phyloP scores from a whole-genome alignment of 164 flowering plant species.

The Nelumbo lutea region DNA sequence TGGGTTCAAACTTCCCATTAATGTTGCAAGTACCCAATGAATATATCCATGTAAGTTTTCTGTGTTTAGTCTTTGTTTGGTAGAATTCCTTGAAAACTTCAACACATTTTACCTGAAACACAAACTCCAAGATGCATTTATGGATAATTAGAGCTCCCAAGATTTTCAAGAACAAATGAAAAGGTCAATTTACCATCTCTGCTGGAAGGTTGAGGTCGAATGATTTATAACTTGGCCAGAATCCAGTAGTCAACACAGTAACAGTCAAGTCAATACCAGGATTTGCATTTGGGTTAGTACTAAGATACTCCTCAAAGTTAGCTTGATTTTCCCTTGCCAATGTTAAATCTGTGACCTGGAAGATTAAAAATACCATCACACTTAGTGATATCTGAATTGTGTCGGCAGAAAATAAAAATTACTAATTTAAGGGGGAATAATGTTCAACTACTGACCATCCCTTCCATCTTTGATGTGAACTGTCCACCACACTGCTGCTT shows the following conservation, averaged over 20 bases:
- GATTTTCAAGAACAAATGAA: too few relatives aligned
- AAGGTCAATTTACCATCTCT: conserved; percentile 54
- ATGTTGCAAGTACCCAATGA: conserved; percentile 85
- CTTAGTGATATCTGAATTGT: not conserved
- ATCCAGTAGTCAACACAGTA: conserved; percentile 87
- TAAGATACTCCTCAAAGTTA: conserved; percentile 69
- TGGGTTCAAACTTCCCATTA: conserved; percentile 73
- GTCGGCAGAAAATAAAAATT: not conserved
- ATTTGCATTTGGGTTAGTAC: conserved; percentile 43
- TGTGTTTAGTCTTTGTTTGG: conserved; percentile 75
- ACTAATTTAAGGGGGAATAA: not conserved
- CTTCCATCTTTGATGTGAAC: conserved; percentile 98
- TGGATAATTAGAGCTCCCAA: too few relatives aligned
- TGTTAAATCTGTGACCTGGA: conserved; percentile 82
- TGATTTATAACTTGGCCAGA: conserved; percentile 94
- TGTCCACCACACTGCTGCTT: conserved; percentile 98
- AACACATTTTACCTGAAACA: conserved; percentile 64
- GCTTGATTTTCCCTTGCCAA: conserved; percentile 80
- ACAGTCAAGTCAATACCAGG: conserved; percentile 93
- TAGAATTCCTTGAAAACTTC: conserved; percentile 85
- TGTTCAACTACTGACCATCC: conserved; percentile 56
- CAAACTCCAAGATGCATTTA: not conserved
- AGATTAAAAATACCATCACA: not conserved
- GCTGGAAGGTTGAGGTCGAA: conserved; percentile 82
- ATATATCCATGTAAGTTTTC: conserved; percentile 93